Conservation (phyloP, 768 basidiomycete species). For the Hericium coralloides region DNA sequence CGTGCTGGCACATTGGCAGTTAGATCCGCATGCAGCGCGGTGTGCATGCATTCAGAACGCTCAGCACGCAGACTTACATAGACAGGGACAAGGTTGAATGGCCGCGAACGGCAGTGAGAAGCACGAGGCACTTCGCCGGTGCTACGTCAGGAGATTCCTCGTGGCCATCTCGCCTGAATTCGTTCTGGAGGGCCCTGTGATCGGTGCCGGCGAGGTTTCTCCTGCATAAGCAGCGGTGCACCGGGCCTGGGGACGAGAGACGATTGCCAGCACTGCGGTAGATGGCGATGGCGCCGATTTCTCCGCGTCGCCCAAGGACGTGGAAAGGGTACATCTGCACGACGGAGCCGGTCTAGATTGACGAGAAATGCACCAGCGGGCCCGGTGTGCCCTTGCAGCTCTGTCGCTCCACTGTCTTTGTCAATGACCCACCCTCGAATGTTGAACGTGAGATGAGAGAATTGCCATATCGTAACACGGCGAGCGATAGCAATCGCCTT, state of each 20-base stretch:
- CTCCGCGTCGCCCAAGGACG: not conserved
- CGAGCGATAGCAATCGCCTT: not conserved
- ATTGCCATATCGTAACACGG: not conserved
- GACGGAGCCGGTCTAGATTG: not conserved
- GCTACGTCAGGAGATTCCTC: not conserved
- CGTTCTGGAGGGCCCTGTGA: not conserved
- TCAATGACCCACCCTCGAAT: too few relatives aligned
- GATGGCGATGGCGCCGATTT: not conserved
- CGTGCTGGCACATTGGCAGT: not conserved
- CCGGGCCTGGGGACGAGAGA: not conserved
- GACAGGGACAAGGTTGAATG: not conserved
- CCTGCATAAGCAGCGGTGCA: not conserved
- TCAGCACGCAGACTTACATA: not conserved
- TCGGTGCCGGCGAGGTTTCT: conserved; percentile 2
- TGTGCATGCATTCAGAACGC: not conserved
- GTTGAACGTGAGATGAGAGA: too few relatives aligned
- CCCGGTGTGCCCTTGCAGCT: not conserved
- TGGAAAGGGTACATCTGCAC: not conserved
- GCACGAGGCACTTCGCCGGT: not conserved
- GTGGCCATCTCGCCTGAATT: conserved; percentile 1
- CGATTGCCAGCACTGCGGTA: not conserved
- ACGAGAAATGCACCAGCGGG: not conserved
- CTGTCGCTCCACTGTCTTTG: too few relatives aligned
- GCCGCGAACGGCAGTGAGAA: not conserved
- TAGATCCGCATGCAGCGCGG: not conserved